Percentiles rank a stretch among this genome's conserved stretches.
These are phyloP conservation scores for Coniosporium tulheliwenetii DNA, from an alignment of 2,329 filamentous ascomycete genomes.

Conservation along the genomic window DNA sequence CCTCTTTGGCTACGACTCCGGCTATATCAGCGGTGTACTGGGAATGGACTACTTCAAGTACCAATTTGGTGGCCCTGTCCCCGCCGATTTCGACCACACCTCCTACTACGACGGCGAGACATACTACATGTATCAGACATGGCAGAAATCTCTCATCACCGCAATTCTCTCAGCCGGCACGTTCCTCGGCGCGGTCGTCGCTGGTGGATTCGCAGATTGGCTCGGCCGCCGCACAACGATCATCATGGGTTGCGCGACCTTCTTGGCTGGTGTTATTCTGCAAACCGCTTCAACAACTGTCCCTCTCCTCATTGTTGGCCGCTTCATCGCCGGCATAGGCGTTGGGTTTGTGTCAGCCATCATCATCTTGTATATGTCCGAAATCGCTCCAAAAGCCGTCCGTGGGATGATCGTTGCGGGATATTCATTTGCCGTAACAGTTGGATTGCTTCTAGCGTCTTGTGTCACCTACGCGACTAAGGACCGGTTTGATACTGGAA, in stretches of 20 bases:
- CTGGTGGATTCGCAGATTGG: slow-evolving; percentile 57
- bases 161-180: slow-evolving; percentile 10
- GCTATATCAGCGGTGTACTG: slow-evolving; percentile 28
- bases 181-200: slow-evolving; percentile 9
- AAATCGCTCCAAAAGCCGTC: slow-evolving; percentile 58
- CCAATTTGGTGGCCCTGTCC: slow-evolving; percentile 28
- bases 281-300: slow-evolving; percentile 9
- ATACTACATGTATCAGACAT: neutral
- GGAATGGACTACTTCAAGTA: slow-evolving; percentile 5
- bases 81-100: slow-evolving; percentile 1
- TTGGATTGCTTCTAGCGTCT: slow-evolving; percentile 57
- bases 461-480: slow-evolving; percentile 57
- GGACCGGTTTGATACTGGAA: slow-evolving; percentile 35
- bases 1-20: slow-evolving; percentile 44
- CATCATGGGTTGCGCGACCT: slow-evolving; percentile 41
- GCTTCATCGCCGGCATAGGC: slow-evolving; percentile 9
- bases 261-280: slow-evolving; percentile 9
- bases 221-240: slow-evolving; percentile 57
- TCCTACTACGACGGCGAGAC: neutral
- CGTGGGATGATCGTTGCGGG: slow-evolving; percentile 59
- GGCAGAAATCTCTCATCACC: slow-evolving; percentile 6
- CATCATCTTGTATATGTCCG: slow-evolving; percentile 73
- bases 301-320: slow-evolving; percentile 7
- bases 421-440: slow-evolving; percentile 66
- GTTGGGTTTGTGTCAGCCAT: slow-evolving; percentile 43